Conservation (phyloP, 768 basidiomycete genomes). For the Rhodotorula diobovata region DNA sequence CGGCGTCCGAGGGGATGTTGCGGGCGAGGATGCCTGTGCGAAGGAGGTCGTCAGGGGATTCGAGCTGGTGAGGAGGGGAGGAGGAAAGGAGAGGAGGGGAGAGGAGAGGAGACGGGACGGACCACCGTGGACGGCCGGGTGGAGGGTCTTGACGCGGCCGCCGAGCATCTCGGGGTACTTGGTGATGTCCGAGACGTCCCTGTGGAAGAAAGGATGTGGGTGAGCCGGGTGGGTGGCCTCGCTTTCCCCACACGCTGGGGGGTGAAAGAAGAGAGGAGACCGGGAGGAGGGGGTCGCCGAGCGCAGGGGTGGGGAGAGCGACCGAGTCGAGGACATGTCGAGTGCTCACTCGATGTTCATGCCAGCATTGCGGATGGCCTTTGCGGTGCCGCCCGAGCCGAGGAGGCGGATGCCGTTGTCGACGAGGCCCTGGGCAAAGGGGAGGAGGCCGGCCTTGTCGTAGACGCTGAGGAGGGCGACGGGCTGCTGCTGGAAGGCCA, state of each 20-base stretch:
- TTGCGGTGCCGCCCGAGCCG: constrained; percentile 95
- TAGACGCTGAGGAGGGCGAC: constrained; percentile 86
- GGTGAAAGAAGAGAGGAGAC: too few species aligned
- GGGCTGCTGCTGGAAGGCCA: constrained; percentile 6
- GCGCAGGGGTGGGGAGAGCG: too few species aligned
- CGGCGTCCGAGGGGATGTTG: constrained; percentile 79
- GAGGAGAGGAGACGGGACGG: constrained; percentile 31
- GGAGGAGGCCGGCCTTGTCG: constrained; percentile 84
- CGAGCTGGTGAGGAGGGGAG: constrained; percentile 8
- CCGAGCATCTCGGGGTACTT: constrained; percentile 99
- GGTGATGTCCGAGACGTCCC: constrained; percentile 95
- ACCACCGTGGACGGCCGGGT: constrained; percentile 98
- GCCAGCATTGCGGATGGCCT: constrained; percentile 90
- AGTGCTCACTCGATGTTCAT: constrained; percentile 70
- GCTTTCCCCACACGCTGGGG: too few species aligned
- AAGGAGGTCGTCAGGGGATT: constrained; percentile 7
- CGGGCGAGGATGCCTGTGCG: constrained; percentile 78
- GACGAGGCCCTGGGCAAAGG: constrained; percentile 79
- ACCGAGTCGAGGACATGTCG: too few species aligned
- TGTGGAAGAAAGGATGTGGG: constrained; percentile 49
- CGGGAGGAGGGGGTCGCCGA: too few species aligned
- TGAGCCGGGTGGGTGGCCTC: too few species aligned
- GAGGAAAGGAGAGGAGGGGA: background rate
- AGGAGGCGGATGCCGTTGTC: constrained; percentile 77
- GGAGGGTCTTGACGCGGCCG: constrained; percentile 94